phyloP scores from a whole-genome alignment of 2,329 filamentous ascomycete species.

The Colletotrichum falcatum region DNA sequence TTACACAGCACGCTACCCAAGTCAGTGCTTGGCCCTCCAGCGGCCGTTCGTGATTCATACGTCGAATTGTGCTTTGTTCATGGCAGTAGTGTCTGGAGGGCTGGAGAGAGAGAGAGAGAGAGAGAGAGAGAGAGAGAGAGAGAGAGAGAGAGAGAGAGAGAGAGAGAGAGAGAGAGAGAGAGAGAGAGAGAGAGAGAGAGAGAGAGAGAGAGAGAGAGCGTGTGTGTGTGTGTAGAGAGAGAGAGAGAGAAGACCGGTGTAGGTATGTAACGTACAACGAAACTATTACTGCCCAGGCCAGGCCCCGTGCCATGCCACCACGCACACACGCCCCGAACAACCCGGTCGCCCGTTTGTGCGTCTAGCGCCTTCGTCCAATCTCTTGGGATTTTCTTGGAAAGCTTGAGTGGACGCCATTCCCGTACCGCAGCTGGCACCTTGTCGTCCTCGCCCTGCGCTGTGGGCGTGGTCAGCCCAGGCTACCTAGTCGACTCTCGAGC shows the following conservation, averaged over 20 bases:
- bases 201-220: no score
- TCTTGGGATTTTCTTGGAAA: slow-evolving; percentile 42
- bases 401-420: slow-evolving; percentile 41
- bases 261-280: no score
- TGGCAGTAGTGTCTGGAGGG: background rate
- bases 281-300: background rate
- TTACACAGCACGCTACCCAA: slow-evolving; percentile 1
- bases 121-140: no score
- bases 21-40: background rate
- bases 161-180: no score
- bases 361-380: slow-evolving; percentile 41
- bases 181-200: no score
- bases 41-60: background rate
- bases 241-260: no score
- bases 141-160: no score
- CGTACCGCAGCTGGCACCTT: slow-evolving; percentile 37
- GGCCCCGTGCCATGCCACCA: slow-evolving; percentile 10
- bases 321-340: slow-evolving; percentile 19
- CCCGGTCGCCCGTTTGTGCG: slow-evolving; percentile 29
- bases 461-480: background rate
- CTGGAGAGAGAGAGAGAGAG: no score
- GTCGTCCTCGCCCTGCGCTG: slow-evolving; percentile 29
- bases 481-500: background rate
- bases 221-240: no score
- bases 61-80: background rate